Conservation (phyloP, 2,329 filamentous ascomycete species). For the Penicillium thymicola region DNA sequence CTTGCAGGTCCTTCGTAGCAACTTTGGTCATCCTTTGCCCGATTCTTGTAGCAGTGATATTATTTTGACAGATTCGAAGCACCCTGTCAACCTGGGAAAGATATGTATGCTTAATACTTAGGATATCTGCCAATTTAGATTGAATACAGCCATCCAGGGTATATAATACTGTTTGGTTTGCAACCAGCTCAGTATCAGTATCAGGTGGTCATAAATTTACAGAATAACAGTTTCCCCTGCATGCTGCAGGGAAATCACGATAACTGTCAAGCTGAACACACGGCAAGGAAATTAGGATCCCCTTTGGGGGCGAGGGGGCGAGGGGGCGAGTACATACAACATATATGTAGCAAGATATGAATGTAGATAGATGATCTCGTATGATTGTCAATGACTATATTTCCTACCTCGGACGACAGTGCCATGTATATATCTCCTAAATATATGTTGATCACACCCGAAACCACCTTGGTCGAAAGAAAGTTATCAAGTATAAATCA, state of each 20-base stretch:
- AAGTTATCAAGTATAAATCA: background rate
- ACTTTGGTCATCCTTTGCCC: background rate
- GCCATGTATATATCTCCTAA: too few relatives aligned
- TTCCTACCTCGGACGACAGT: background rate
- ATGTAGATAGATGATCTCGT: background rate
- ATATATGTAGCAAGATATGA: background rate
- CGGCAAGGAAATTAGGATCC: slow-evolving; percentile 10
- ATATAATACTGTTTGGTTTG: background rate
- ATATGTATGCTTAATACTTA: background rate
- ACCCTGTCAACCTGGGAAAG: background rate
- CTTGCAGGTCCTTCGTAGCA: background rate
- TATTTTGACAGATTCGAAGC: background rate
- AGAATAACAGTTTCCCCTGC: background rate
- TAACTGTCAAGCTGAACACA: slow-evolving; percentile 7
- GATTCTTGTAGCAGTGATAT: background rate
- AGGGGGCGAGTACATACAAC: too few relatives aligned
- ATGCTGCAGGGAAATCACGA: slow-evolving; percentile 4
- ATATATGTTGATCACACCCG: background rate
- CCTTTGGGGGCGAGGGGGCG: background rate
- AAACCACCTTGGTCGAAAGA: background rate
- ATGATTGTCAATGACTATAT: background rate
- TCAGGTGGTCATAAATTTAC: background rate
- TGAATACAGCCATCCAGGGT: background rate
- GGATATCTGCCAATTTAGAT: background rate
- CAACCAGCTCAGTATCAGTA: background rate